A percentile compares a stretch with the other conserved stretches of the same genome.
Evolutionary conservation across 2,329 filamentous ascomycete genomes (phyloP).

Genomic region (Lasiodiplodia citricola): DNA sequence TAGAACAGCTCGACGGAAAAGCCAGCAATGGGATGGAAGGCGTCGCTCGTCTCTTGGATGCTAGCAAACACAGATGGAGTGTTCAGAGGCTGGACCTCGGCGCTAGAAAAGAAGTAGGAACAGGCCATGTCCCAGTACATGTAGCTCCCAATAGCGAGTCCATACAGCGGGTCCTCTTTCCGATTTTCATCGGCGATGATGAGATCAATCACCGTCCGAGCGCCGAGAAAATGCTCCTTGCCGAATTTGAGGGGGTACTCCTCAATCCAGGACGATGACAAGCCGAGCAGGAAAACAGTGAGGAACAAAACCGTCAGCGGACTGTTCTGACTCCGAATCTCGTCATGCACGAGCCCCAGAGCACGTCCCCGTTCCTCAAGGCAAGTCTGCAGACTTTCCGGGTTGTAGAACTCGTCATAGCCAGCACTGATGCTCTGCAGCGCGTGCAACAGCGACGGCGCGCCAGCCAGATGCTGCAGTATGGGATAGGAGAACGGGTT

Average conservation of each 20-base stretch:
- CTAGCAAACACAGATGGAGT: neutral
- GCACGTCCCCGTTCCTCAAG: neutral
- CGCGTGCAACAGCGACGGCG: neutral
- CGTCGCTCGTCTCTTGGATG: neutral
- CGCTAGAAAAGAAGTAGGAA: neutral
- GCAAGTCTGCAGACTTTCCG: neutral
- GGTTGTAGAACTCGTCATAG: neutral
- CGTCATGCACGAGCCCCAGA: neutral
- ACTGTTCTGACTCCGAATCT: neutral
- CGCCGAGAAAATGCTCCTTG: neutral
- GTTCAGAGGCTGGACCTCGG: neutral
- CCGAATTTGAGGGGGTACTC: neutral
- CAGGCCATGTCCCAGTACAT: neutral
- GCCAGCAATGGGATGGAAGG: neutral
- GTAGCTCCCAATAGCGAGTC: neutral
- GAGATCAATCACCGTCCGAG: neutral
- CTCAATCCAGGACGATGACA: neutral
- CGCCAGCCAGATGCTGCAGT: neutral
- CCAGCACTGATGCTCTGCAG: neutral
- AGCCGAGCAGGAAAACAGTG: neutral
- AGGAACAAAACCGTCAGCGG: neutral
- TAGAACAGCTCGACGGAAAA: neutral
- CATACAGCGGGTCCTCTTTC: neutral
- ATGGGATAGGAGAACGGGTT: neutral
- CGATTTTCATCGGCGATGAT: neutral